Base-by-base conservation (phyloP, 805 yeast species). In the Cyberlindnera japonica region DNA sequence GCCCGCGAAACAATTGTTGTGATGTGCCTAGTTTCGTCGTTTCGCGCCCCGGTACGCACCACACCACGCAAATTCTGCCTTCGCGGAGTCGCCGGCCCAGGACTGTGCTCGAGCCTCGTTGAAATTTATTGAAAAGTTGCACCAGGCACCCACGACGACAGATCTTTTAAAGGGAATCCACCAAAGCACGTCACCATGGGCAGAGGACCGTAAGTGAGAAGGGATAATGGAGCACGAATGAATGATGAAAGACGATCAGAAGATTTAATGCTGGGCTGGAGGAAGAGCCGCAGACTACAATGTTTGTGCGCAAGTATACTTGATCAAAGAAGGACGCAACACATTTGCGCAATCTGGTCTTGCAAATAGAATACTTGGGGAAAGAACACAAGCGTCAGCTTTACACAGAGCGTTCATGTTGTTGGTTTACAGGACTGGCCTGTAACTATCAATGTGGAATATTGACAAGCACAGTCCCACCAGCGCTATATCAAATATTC, bases 201-300 rank as follows among this genome's bases (percentile, higher is more conserved):
- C 49, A 56, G 61, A 56, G 61, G 61, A 53, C 59, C 59, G 60
- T 55, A 55, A 51, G 60, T 55, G 25, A 19, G 23, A 21, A 12
- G 26, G 4, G 12, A 15, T 6, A 18, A 10, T 10, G 25, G 30
- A 27, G 30, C 18, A 6, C 18, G 19, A 14, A 9, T 22, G 20
- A 32, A 22, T 5, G 35, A n/a, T 15, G 7, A 14, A n/a, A 15
- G 7, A 17, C 19, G 30, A 27, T 25, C 28, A 25, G 14, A 25
- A n/a, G n/a, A n/a, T n/a, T n/a, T n/a, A n/a, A n/a, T n/a, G n/a
- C n/a, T n/a, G n/a, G n/a, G n/a, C n/a, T n/a, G n/a, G n/a, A n/a
- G n/a, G n/a, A n/a, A n/a, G n/a, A n/a, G n/a, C n/a, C n/a, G n/a
- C n/a, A n/a, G n/a, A n/a, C 19, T 10, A 23, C n/a, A 18, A 12